phyloP scores from a whole-genome alignment of 805 yeast species.

The Clavispora asparagi region DNA sequence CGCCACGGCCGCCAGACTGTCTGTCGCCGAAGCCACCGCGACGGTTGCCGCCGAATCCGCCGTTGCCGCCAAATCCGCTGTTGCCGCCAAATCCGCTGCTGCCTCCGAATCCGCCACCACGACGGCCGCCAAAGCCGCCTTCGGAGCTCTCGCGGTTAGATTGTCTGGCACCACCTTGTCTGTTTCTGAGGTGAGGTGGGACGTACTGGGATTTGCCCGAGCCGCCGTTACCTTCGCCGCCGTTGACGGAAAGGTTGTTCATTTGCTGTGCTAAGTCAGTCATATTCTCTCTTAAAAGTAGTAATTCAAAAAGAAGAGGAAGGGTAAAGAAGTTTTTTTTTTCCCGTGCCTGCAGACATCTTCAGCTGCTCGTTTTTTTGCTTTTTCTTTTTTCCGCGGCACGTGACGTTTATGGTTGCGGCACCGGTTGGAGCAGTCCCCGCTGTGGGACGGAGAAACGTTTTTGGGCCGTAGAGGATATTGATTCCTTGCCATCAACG shows the following conservation, averaged over 20 bases:
- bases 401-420: background rate
- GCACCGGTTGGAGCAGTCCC: too few relatives aligned
- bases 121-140: slow-evolving; percentile 17
- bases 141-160: slow-evolving; percentile 23
- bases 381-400: background rate
- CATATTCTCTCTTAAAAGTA: slow-evolving; percentile 34
- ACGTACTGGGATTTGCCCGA: slow-evolving; percentile 19
- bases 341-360: background rate
- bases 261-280: slow-evolving; percentile 54
- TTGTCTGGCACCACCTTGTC: slow-evolving; percentile 22
- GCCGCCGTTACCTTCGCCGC: slow-evolving; percentile 22
- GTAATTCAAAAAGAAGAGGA: background rate
- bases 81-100: slow-evolving; percentile 11
- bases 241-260: slow-evolving; percentile 50
- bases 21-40: slow-evolving; percentile 11
- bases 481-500: too few relatives aligned
- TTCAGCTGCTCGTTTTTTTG: background rate
- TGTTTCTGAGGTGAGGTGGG: slow-evolving; percentile 32
- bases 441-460: too few relatives aligned
- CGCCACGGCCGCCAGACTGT: slow-evolving; percentile 18
- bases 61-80: slow-evolving; percentile 10
- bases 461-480: too few relatives aligned
- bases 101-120: slow-evolving; percentile 14
- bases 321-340: slow-evolving; percentile 3
- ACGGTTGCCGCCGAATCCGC: slow-evolving; percentile 23